A percentile compares a stretch with the other conserved stretches of the same genome.
These are phyloP conservation scores for Solanum virginianum DNA, from an alignment of 257 asterid species.

Conservation along the genomic window DNA sequence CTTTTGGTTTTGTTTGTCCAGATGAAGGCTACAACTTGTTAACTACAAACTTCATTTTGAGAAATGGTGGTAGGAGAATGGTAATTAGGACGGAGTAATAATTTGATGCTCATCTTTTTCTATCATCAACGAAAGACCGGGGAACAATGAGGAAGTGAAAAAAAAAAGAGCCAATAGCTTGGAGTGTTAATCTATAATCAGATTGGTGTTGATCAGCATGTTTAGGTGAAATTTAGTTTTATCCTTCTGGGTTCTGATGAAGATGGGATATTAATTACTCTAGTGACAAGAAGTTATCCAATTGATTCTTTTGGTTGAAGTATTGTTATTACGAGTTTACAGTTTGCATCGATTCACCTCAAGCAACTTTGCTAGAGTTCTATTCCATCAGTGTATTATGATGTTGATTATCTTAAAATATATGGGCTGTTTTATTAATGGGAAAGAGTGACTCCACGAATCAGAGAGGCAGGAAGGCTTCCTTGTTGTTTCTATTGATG, in stretches of 20 bases:
- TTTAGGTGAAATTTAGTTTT: background rate
- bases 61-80: background rate
- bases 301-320: background rate
- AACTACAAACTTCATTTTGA: background rate
- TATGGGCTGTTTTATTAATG: background rate
- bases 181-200: background rate
- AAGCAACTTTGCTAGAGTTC: background rate
- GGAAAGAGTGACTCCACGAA: background rate
- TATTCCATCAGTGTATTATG: background rate
- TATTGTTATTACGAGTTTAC: background rate
- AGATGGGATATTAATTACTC: background rate
- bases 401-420: background rate
- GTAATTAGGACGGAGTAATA: background rate
- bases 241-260: background rate
- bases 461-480: background rate
- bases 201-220: background rate
- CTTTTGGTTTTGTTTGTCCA: background rate
- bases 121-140: background rate
- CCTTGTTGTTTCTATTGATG: background rate
- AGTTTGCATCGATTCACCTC: background rate
- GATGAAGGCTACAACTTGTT: background rate
- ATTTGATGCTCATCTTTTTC: background rate
- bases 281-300: background rate
- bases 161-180: background rate
- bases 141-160: background rate